Percentiles rank a stretch among this genome's conserved stretches.
phyloP scores from a whole-genome alignment of 176 grass and related monocot genomes.

The Lolium multiflorum region DNA sequence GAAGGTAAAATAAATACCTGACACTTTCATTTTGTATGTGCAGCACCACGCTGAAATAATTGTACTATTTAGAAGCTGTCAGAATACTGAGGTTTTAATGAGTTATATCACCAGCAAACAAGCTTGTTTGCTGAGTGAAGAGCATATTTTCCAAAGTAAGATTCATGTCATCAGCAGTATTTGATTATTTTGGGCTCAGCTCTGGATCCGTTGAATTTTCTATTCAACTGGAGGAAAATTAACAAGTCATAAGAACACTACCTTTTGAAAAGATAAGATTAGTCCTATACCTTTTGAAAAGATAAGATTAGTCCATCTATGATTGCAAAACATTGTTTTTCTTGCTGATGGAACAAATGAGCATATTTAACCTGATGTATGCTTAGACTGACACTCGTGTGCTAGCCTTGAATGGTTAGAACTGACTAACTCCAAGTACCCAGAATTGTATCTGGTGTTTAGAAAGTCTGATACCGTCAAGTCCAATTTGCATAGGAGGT shows the following conservation, averaged over 20 bases:
- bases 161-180: not conserved
- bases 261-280: not conserved
- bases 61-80: not conserved
- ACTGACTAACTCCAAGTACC: constrained; percentile 9
- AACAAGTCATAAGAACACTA: not conserved
- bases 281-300: not conserved
- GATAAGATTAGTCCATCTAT: not conserved
- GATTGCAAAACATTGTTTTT: not conserved
- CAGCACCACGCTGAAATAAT: not conserved
- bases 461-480: not conserved
- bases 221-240: not conserved
- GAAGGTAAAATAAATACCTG: constrained; percentile 66
- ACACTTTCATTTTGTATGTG: constrained; percentile 16
- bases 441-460: not conserved
- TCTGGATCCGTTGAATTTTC: not conserved
- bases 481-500: too few species aligned
- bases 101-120: not conserved
- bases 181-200: not conserved
- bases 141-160: not conserved
- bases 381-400: not conserved
- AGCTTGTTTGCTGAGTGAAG: not conserved
- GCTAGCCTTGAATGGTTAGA: not conserved
- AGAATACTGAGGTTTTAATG: not conserved
- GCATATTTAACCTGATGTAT: not conserved
- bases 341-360: constrained; percentile 23